Evolutionary conservation across 345 rosid genomes (phyloP).

Genomic region (Raphanus raphanistrum): DNA sequence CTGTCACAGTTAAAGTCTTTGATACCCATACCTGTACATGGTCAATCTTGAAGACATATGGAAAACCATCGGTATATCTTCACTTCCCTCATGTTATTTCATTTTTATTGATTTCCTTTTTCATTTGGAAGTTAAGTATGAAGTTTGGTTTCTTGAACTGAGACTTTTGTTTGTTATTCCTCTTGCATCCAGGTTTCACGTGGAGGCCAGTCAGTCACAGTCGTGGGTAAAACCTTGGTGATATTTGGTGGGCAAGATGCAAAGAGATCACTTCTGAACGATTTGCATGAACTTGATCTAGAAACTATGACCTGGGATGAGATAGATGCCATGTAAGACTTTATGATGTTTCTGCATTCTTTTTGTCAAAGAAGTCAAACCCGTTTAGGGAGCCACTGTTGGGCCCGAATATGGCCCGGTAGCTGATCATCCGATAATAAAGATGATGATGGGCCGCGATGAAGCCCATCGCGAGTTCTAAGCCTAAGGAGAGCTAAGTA

Average conservation of each 20-base stretch:
- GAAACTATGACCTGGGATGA: constrained; percentile 2
- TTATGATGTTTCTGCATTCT: background rate
- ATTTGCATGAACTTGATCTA: background rate
- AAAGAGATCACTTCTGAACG: background rate
- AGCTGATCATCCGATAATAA: too few relatives aligned
- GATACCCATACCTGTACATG: background rate
- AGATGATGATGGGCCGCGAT: too few relatives aligned
- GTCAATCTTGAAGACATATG: background rate
- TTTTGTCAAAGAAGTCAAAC: background rate
- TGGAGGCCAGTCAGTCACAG: background rate
- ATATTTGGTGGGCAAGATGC: constrained; percentile 2
- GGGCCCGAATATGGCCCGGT: too few relatives aligned
- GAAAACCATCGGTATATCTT: background rate
- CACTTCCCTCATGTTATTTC: background rate
- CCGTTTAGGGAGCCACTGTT: background rate
- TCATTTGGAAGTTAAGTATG: background rate
- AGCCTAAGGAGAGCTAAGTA: too few relatives aligned
- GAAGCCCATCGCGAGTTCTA: too few relatives aligned
- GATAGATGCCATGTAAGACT: background rate
- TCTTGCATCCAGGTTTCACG: background rate
- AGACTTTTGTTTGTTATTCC: background rate
- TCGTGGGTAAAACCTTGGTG: constrained; percentile 1
- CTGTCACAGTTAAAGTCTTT: background rate
- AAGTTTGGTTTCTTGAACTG: background rate
- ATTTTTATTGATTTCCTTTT: background rate